Base-by-base conservation (phyloP, 1,284 basidiomycete genomes). In the Agroathelia rolfsii region DNA sequence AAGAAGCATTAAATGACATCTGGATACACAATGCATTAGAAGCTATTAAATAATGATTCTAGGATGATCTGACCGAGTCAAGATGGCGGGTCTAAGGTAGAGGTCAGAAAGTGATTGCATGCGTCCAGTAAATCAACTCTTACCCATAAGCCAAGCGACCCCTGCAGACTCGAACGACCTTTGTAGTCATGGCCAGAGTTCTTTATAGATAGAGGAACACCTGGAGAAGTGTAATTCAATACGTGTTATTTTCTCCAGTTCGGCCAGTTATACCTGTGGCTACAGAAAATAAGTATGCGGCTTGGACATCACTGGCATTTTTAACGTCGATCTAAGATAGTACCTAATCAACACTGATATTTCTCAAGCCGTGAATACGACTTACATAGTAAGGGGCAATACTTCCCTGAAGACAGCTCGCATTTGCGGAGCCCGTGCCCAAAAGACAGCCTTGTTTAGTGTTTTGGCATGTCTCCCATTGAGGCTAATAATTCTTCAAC, bases 161-260 rank as follows among this genome's bases (percentile, higher is more conserved):
- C 44, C 12, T 42, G 41, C n/a, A 46, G 44, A 28, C 51, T 54
- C 0, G 55, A 56, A n/a, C 59, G 47, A 8, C 60, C 59, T 39
- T 56, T 56, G 41, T 58, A 61, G 39, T 61, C 58, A 36, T 62
- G 59, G 2, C 60, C 60, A 30, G 57, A 56, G 42, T 59, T 61
- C 42, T 64, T 63, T 21, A 64, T 57, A 3, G 54, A 54, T 0
- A 66, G 41, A 3, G 45, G 51, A 7, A 58, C 45, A 9, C 55
- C n/a, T n/a, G n/a, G n/a, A n/a, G n/a, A n/a, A n/a, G n/a, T n/a
- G n/a, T n/a, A n/a, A n/a, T n/a, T n/a, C n/a, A n/a, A n/a, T n/a
- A n/a, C n/a, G n/a, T n/a, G n/a, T n/a, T n/a, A n/a, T n/a, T n/a
- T n/a, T n/a, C n/a, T n/a, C n/a, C n/a, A n/a, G n/a, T n/a, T n/a